Evolutionary conservation across 148 eudicot genomes (phyloP), one percentile per base, ranked within the genome.

Genomic region (Agrostemma githago): DNA sequence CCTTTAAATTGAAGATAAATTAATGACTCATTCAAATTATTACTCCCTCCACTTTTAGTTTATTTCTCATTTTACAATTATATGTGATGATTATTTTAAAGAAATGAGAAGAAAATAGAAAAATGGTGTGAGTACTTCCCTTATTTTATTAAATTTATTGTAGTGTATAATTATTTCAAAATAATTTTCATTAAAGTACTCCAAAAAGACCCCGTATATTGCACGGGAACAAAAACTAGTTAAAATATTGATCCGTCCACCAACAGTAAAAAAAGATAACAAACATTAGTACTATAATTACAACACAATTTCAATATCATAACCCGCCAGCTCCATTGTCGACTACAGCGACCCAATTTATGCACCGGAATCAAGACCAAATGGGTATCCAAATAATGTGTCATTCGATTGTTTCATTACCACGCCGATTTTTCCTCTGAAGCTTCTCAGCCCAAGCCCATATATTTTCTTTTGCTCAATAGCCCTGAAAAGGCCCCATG

Each of bases 401-500:
- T 3, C 1, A 3, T 12, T 51, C 3, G 2, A 51, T 67, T 15
- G 11, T 67, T 67, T 42, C 37, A 7, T 8, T 67, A 67, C 46
- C 46, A 67, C 56, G 37, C 71, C 4, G 37, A n/a, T 44, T 67
- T 57, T 67, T 67, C 71, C 11, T 66, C 37, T 42, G 11, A 54
- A 67, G 26, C 54, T 42, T 42, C 56, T 43, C 17, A 51, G 46
- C 43, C 16, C 20, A 40, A 2, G 56, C 56, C 48, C 43, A 66
- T 66, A 60, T 37, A 0, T 37, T 38, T 11, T 26, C 16, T 21
- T 62, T 34, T 21, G 66, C 66, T 3, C 14, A 26, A 9, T 37
- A 62, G 14, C 46, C 42, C 11, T 5, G 43, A 39, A 15, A 62
- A 4, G 3, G 39, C 65, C 54, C 63, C 37, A 60, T 62, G 71